Conservation (phyloP, 192 early-diverging fungal species). For the Backusella psychrophila region DNA sequence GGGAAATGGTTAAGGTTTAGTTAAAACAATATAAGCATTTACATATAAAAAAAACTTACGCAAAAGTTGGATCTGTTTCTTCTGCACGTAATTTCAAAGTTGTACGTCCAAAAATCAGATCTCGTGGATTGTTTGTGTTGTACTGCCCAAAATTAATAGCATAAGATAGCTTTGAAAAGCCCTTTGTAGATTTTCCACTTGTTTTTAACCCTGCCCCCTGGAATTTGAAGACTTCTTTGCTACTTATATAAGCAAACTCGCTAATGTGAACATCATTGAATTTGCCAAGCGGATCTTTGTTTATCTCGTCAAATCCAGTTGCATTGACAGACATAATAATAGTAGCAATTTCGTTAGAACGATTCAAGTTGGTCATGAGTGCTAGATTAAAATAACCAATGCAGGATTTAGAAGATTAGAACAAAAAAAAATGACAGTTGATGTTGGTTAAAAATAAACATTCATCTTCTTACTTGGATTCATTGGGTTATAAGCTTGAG, state of each 20-base stretch:
- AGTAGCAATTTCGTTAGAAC: conserved; percentile 46
- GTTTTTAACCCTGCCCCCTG: conserved; percentile 36
- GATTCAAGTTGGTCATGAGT: conserved; percentile 27
- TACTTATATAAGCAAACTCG: conserved; percentile 39
- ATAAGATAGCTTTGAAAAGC: conserved; percentile 47
- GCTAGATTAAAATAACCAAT: conserved; percentile 9
- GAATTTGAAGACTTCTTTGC: conserved; percentile 36
- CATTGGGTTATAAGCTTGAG: conserved; percentile 44
- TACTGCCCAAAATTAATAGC: conserved; percentile 39
- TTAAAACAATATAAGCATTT: background rate
- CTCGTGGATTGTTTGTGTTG: conserved; percentile 24
- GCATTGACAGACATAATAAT: conserved; percentile 39
- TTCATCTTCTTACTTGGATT: conserved; percentile 37
- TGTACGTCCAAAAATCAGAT: conserved; percentile 31
- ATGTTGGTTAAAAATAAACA: background rate
- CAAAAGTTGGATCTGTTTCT: conserved; percentile 41
- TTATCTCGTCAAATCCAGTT: conserved; percentile 28
- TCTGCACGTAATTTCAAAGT: conserved; percentile 45
- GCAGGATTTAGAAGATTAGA: background rate
- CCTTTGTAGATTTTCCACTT: conserved; percentile 49
- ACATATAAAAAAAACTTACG: conserved; percentile 15
- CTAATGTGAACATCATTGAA: conserved; percentile 23
- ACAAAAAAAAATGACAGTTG: conserved; percentile 5
- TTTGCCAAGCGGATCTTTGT: conserved; percentile 26
- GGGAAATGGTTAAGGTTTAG: background rate